A percentile compares a stretch with the other conserved stretches of the same genome.
Conservation (phyloP, 306 rosid species). For the Pterocarpus santalinus region DNA sequence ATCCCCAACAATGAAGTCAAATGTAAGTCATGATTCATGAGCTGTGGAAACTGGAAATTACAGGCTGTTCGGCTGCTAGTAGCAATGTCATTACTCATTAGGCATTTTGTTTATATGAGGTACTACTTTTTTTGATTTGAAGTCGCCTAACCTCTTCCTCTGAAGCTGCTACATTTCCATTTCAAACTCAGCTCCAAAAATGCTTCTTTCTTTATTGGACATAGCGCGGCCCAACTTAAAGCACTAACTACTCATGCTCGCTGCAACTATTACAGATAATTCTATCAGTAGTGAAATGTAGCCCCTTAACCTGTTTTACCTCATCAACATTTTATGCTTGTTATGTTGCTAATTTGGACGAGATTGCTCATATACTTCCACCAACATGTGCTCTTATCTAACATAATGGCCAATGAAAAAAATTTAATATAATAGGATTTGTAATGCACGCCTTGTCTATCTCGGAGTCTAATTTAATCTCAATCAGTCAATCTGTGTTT, state of each 20-base stretch:
- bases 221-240: conserved; percentile 42
- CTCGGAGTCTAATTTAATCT: conserved; percentile 37
- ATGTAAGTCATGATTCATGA: conserved; percentile 9
- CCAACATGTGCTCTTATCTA: conserved; percentile 39
- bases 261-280: conserved; percentile 43
- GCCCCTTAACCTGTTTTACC: conserved; percentile 44
- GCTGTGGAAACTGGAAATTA: not conserved
- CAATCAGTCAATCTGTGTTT: conserved; percentile 49
- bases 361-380: conserved; percentile 45
- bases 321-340: conserved; percentile 55
- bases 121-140: conserved; percentile 41
- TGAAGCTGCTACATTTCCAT: conserved; percentile 42
- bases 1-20: conserved; percentile 32
- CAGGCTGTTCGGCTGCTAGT: conserved; percentile 11
- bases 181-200: conserved; percentile 48
- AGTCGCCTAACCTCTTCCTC: conserved; percentile 43
- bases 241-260: conserved; percentile 30
- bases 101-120: conserved; percentile 41
- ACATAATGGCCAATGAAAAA: conserved; percentile 43
- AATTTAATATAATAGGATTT: conserved; percentile 45
- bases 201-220: conserved; percentile 52
- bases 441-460: conserved; percentile 56
- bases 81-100: conserved; percentile 24
- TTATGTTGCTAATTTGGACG: conserved; percentile 47
- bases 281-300: conserved; percentile 36